phyloP scores from a whole-genome alignment of 1,284 basidiomycete genomes.

The Fistulina hepatica region DNA sequence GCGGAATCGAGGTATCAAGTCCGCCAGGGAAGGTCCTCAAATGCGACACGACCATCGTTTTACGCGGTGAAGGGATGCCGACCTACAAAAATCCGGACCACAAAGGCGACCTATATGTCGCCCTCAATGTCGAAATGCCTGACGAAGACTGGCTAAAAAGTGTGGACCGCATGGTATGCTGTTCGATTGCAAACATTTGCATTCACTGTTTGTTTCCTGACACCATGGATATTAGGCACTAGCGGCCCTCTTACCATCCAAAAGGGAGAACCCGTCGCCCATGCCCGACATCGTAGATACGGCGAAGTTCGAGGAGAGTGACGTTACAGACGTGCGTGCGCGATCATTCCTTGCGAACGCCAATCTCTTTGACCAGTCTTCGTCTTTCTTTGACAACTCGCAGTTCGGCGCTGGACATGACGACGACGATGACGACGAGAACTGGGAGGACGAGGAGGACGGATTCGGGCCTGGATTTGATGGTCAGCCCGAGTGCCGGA shows the following conservation, averaged over 20 bases:
- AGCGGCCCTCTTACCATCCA: conserved; percentile 57
- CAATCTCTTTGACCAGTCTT: conserved; percentile 63
- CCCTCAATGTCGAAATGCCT: conserved; percentile 82
- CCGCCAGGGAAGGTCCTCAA: conserved; percentile 69
- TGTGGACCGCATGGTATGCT: conserved; percentile 44
- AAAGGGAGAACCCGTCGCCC: conserved; percentile 62
- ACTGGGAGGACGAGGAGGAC: conserved; percentile 43
- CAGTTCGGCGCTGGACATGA: conserved; percentile 65
- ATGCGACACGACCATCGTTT: conserved; percentile 58
- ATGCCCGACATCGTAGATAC: conserved; percentile 61
- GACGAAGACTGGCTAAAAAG: conserved; percentile 53
- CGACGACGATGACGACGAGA: conserved; percentile 57
- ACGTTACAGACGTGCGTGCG: conserved; percentile 70
- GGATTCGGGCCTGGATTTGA: conserved; percentile 28
- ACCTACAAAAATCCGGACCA: conserved; percentile 51
- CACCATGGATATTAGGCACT: conserved; percentile 38
- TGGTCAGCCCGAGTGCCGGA: conserved; percentile 52
- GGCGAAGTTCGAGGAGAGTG: conserved; percentile 61
- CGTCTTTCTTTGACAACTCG: no score
- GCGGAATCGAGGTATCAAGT: conserved; percentile 68
- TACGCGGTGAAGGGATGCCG: conserved; percentile 84
- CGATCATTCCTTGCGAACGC: conserved; percentile 56
- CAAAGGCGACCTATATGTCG: conserved; percentile 75
- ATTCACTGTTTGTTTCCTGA: conserved; percentile 5
- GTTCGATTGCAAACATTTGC: conserved; percentile 1